phyloP scores from a whole-genome alignment of 2,329 filamentous ascomycete genomes.

The Fusarium sambucinum region DNA sequence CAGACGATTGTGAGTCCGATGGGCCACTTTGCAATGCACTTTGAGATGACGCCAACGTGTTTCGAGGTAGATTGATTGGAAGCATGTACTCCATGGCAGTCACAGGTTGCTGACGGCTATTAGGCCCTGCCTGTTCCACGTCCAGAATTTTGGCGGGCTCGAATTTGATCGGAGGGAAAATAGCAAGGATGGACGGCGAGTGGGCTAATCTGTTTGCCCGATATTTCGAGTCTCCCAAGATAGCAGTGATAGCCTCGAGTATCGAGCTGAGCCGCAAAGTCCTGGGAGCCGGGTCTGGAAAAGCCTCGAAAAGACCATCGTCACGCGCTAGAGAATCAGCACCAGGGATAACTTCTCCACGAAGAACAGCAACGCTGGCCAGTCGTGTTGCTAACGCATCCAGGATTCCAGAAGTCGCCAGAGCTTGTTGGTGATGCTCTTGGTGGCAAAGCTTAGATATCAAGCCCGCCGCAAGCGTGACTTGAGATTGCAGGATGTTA shows the following conservation, averaged over 20 bases:
- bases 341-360: slow-evolving; percentile 76
- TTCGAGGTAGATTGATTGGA: slow-evolving; percentile 58
- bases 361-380: slow-evolving; percentile 75
- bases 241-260: slow-evolving; percentile 79
- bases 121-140: slow-evolving; percentile 65
- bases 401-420: slow-evolving; percentile 79
- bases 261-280: slow-evolving; percentile 74
- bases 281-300: slow-evolving; percentile 72
- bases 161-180: slow-evolving; percentile 73
- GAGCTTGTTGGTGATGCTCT: slow-evolving; percentile 75
- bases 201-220: slow-evolving; percentile 78
- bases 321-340: slow-evolving; percentile 67
- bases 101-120: slow-evolving; percentile 55
- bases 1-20: slow-evolving; percentile 49
- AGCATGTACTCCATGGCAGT: slow-evolving; percentile 72
- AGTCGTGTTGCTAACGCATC: slow-evolving; percentile 82
- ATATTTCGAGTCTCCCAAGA: slow-evolving; percentile 83
- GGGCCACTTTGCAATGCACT: slow-evolving; percentile 20
- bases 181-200: slow-evolving; percentile 75
- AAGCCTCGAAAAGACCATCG: slow-evolving; percentile 66
- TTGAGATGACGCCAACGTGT: slow-evolving; percentile 41
- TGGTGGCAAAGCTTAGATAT: slow-evolving; percentile 73
- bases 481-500: slow-evolving; percentile 69
- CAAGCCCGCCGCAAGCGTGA: slow-evolving; percentile 68
- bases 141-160: slow-evolving; percentile 61